phyloP scores from a whole-genome alignment of 495 filamentous ascomycete genomes.

The Saxophila tyrrhenica region DNA sequence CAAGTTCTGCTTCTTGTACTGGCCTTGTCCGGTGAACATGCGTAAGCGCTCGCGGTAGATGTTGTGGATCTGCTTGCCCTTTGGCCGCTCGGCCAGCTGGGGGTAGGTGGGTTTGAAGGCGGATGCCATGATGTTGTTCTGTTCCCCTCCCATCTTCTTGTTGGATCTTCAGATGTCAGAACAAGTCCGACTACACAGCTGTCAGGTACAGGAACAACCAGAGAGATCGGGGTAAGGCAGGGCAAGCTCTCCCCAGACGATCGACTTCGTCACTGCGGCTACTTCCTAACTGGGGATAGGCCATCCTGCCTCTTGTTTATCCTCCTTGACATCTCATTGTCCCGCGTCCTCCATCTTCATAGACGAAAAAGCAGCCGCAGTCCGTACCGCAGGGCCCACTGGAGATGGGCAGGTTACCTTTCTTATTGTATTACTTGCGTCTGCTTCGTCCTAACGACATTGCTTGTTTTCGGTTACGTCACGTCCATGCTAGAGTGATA shows the following conservation, averaged over 20 bases:
- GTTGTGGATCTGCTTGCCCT: constrained; percentile 73
- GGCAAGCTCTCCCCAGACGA: neutral
- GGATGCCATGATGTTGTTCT: constrained; percentile 21
- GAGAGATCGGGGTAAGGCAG: neutral
- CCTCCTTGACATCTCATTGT: too few species aligned
- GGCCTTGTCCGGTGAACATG: constrained; percentile 67
- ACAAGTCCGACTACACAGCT: neutral
- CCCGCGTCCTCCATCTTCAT: too few species aligned
- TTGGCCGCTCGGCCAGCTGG: constrained; percentile 46
- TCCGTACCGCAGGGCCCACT: too few species aligned
- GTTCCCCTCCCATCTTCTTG: constrained; percentile 34
- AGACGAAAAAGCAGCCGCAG: too few species aligned
- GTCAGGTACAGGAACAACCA: neutral
- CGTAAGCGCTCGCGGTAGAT: constrained; percentile 80
- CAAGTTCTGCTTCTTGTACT: constrained; percentile 73
- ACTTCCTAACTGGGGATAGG: too few species aligned
- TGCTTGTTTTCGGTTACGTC: neutral
- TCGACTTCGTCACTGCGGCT: neutral
- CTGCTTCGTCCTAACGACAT: too few species aligned
- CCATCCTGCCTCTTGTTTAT: too few species aligned
- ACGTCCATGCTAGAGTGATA: neutral
- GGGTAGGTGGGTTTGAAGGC: constrained; percentile 36
- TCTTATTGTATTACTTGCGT: too few species aligned
- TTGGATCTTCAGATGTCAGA: neutral
- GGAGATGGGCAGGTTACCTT: too few species aligned